Evolutionary conservation across 768 basidiomycete genomes (phyloP).

Genomic region (Kwoniella dejecticola): DNA sequence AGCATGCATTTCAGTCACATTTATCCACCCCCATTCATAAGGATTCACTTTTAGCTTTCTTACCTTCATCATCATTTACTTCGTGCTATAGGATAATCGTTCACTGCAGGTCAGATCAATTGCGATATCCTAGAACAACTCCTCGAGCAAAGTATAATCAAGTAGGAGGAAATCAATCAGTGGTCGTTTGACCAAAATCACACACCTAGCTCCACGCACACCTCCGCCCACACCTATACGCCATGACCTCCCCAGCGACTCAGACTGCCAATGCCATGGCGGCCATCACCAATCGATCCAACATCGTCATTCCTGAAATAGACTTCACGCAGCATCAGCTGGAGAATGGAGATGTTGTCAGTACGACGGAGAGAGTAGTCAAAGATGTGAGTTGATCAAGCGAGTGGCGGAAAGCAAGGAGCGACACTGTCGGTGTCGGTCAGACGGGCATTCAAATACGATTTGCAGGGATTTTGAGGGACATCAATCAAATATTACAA

Average conservation of each 20-base stretch:
- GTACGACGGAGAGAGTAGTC: slow-evolving; percentile 91
- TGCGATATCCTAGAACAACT: no score
- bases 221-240: slow-evolving; percentile 8
- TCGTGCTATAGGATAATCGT: no score
- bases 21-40: neutral
- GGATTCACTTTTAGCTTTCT: no score
- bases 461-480: no score
- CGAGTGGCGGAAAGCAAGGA: neutral
- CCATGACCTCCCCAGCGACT: slow-evolving; percentile 45
- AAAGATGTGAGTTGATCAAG: slow-evolving; percentile 72
- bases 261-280: slow-evolving; percentile 51
- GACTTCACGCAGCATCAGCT: slow-evolving; percentile 90
- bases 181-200: slow-evolving; percentile 1
- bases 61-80: no score
- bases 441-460: no score
- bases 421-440: neutral
- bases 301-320: slow-evolving; percentile 62
- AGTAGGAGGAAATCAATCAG: neutral
- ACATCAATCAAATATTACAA: no score
- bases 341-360: slow-evolving; percentile 87
- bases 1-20: neutral
- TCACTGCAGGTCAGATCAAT: slow-evolving; percentile 4
- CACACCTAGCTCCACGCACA: neutral
- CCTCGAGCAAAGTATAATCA: no score
- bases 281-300: slow-evolving; percentile 45